Percentiles rank a stretch among this genome's conserved stretches.
Conservation (phyloP, 371 early-diverging fungal species). For the Circinella minor region DNA sequence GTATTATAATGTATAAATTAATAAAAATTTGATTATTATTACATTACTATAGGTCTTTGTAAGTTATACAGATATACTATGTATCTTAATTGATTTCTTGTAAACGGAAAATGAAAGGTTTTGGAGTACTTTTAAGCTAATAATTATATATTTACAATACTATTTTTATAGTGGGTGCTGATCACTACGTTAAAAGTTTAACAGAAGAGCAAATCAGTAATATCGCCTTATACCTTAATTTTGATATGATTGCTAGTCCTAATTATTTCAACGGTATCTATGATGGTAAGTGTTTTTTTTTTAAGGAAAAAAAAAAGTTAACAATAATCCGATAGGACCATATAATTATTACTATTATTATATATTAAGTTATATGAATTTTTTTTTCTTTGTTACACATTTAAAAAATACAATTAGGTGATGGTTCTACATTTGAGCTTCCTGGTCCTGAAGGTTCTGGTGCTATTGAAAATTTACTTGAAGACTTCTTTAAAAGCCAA, state of each 20-base stretch:
- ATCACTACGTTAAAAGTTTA: conserved; percentile 51
- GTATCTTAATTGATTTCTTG: too few relatives aligned
- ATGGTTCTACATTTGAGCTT: conserved; percentile 38
- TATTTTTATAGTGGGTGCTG: conserved; percentile 60
- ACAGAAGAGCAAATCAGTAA: conserved; percentile 36
- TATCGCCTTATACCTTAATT: conserved; percentile 69
- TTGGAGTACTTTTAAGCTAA: too few relatives aligned
- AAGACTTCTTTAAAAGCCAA: conserved; percentile 55
- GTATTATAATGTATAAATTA: too few relatives aligned
- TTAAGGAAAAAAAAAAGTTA: too few relatives aligned
- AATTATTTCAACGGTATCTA: conserved; percentile 64
- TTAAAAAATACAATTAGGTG: background rate
- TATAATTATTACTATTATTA: too few relatives aligned
- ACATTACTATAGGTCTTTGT: too few relatives aligned
- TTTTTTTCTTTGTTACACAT: too few relatives aligned
- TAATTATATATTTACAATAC: background rate
- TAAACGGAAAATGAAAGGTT: too few relatives aligned
- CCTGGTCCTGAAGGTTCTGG: conserved; percentile 39
- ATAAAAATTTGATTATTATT: too few relatives aligned
- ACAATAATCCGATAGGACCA: too few relatives aligned
- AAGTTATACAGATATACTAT: too few relatives aligned
- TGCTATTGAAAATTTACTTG: conserved; percentile 60
- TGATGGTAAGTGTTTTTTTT: conserved; percentile 19
- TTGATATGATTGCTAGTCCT: conserved; percentile 80
- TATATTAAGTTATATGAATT: too few relatives aligned